Base-by-base conservation (phyloP, 768 basidiomycete species). In the Suillus spraguei region DNA sequence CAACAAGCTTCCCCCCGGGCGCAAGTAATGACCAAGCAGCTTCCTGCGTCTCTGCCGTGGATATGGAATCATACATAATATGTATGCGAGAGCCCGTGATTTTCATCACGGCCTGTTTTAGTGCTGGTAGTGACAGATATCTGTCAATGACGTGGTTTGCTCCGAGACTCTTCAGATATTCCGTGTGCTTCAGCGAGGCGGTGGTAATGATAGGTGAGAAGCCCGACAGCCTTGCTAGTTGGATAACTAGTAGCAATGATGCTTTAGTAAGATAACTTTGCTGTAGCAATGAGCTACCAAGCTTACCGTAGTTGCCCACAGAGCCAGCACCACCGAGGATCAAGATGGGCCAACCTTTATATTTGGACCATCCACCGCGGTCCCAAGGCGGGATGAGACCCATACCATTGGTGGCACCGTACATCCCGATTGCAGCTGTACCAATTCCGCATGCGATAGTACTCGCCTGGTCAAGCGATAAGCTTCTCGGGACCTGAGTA, bases 401-500 rank as follows among this genome's bases (percentile, higher is more conserved):
- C 2, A 78, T 71, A 47, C 83, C 82, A 64, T 78, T 71, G 77
- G 73, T 17, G 49, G 71, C 56, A 63, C 67, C 76, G 69, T 83
- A 87, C 22, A 87, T 65, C 2, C 83, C 85, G n/a, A 80, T 72
- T 39, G 80, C 81, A 17, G 83, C 82, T 22, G 82, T 81, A 9
- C 79, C 77, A n/a, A 86, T 65, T 2, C 76, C 84, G 2, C 82
- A 71, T 8, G 85, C 83, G 22, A 87, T 68, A 1, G 85, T 80
- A 0, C 82, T 66, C 3, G 80, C 85, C 61, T 83, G 74, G 14
- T 84, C 85, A 64, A 81, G 84, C 1, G 81, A 77, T 52, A 83
- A 46, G 46, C 75, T 78, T 8, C 74, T 69, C 1, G 85, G 85
- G 44, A 86, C 81, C 81, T 84, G 53, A 50, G 17, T 22, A 58